Conservation (phyloP, 2,329 filamentous ascomycete species). For the Aphanoascus verrucosus region DNA sequence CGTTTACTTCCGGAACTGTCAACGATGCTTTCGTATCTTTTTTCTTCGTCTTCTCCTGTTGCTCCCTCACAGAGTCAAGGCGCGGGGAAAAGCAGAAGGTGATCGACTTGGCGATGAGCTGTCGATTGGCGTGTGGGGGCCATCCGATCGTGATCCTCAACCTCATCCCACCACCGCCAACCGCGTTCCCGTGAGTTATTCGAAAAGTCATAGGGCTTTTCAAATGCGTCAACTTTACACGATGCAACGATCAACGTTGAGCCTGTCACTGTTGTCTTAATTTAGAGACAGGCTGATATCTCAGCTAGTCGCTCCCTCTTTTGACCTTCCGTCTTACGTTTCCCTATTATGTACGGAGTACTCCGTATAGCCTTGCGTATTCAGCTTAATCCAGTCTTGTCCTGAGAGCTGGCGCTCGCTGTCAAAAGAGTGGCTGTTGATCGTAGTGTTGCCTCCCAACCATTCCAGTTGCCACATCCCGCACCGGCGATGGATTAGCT, state of each 20-base stretch:
- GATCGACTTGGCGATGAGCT: not conserved
- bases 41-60: not conserved
- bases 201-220: not conserved
- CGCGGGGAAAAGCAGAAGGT: not conserved
- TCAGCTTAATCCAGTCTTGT: too few relatives aligned
- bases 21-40: not conserved
- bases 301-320: not conserved
- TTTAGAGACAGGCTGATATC: not conserved
- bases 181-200: too few relatives aligned
- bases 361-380: too few relatives aligned
- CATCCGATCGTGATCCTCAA: too few relatives aligned
- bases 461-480: too few relatives aligned
- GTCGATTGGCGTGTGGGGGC: too few relatives aligned
- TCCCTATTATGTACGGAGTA: not conserved
- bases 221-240: not conserved
- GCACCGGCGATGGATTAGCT: too few relatives aligned
- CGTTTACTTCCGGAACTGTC: not conserved
- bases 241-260: not conserved
- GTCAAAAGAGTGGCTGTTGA: too few relatives aligned
- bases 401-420: too few relatives aligned
- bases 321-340: not conserved
- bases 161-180: too few relatives aligned
- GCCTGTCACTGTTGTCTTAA: not conserved
- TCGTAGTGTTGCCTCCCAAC: too few relatives aligned
- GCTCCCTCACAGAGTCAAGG: not conserved